Evolutionary conservation across 2,329 filamentous ascomycete genomes (phyloP).

Genomic region (Tolypocladium nubicola): DNA sequence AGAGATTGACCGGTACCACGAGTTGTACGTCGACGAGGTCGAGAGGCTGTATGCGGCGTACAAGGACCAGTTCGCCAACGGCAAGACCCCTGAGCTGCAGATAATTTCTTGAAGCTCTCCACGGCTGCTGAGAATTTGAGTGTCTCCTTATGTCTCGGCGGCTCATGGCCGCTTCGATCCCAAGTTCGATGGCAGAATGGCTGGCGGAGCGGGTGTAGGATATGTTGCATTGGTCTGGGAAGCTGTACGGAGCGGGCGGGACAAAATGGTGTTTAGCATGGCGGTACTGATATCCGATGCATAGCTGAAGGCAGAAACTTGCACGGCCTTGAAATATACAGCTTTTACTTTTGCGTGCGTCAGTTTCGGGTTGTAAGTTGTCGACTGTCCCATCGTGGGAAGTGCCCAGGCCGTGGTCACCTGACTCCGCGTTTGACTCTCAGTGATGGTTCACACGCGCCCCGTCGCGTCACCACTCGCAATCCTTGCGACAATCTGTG

Average conservation of each 20-base stretch:
- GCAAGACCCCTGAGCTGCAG: conserved; percentile 54
- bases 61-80: conserved; percentile 62
- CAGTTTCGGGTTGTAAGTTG: too few species aligned
- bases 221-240: neutral
- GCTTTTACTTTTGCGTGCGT: neutral
- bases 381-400: neutral
- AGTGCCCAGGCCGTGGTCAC: neutral
- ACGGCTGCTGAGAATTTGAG: neutral
- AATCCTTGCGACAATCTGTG: neutral
- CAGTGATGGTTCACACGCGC: neutral
- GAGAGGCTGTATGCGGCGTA: conserved; percentile 64
- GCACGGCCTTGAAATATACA: too few species aligned
- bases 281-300: neutral
- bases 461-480: neutral
- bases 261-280: neutral
- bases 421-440: neutral
- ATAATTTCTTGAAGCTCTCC: conserved; percentile 43
- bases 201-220: neutral
- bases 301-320: neutral
- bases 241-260: neutral
- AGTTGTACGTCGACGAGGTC: conserved; percentile 66
- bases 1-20: conserved; percentile 74
- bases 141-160: neutral
- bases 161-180: neutral
- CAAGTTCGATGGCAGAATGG: neutral